Evolutionary conservation across 73 alveolate genomes (phyloP), one percentile per base, ranked within the genome.

Genomic region (Tetrahymena malaccensis): DNA sequence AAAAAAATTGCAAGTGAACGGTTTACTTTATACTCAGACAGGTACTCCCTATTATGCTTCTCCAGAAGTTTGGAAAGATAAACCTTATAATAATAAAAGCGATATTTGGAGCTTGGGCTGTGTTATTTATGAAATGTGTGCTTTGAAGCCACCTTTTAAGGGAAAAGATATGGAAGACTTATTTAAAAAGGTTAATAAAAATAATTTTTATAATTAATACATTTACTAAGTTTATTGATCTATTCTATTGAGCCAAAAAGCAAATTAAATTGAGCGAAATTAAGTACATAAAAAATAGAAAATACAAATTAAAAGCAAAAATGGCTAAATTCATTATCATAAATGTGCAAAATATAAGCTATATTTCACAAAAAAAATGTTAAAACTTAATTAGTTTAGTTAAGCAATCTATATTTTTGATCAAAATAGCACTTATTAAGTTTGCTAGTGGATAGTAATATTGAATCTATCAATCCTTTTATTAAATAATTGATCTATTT

Each of bases 41-140:
- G 99, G 99, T 57, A 98, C 99, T 15, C 99, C 99, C 33, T 98
- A 98, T 85, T 98, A 98, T 89, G 98, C 99, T 43, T 94, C 98
- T 56, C 99, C 99, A 21, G 99, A 98, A 96, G 98, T 98, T 22
- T 98, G 99, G 99, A 94, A 97, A 93, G 99, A 98, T 93, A 97
- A 96, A 55, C 99, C 98, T 15, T 98, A 98, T 96, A 99, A 98
- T 94, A 96, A 97, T 40, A 97, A 98, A 93, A 94, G 98, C 25
- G 99, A 98, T 93, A 98, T 98, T 85, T 98, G 99, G 99, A 96
- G 98, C 10, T 95, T 98, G 44, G 99, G 99, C 27, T 98, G 99
- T 94, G 98, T 98, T 11, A 94, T 98, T 10, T 98, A 98, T 96
- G 99, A 98, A 95, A 95, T 98, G 97, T 96, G 98, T 40, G 97